Evolutionary conservation across 2,329 filamentous ascomycete species (phyloP).

Genomic region (Malbranchea cinnamomea): DNA sequence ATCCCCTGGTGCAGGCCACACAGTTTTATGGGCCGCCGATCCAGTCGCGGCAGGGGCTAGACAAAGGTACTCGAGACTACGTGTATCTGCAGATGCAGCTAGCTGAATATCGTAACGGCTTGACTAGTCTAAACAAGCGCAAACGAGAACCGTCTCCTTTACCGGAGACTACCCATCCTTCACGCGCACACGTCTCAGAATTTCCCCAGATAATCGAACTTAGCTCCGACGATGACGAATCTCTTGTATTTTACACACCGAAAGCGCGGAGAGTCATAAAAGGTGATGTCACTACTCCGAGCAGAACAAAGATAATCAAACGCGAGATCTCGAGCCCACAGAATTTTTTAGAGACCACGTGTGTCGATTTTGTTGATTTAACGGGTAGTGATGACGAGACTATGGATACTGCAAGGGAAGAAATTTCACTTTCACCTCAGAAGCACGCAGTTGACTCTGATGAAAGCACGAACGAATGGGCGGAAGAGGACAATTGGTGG

Average conservation of each 20-base stretch:
- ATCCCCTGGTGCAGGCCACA: conserved; percentile 13
- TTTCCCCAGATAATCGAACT: no score
- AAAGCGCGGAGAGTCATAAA: no score
- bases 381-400: no score
- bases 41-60: conserved; percentile 12
- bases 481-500: conserved; percentile 11
- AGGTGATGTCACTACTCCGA: no score
- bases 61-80: conserved; percentile 9
- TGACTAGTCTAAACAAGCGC: conserved; percentile 10
- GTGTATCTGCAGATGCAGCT: conserved; percentile 16
- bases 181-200: no score
- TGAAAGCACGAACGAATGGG: background rate
- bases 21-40: conserved; percentile 19
- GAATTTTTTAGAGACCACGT: no score
- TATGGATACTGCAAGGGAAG: conserved; percentile 1
- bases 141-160: conserved; percentile 5
- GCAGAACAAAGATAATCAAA: no score
- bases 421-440: background rate
- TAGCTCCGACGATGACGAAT: no score
- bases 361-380: no score
- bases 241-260: no score
- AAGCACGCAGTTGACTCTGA: background rate
- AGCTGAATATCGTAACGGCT: conserved; percentile 14
- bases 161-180: no score
- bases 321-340: no score